Percentiles rank a stretch among this genome's conserved stretches.
Evolutionary conservation across 345 rosid species (phyloP).

Genomic region (Turritis glabra): DNA sequence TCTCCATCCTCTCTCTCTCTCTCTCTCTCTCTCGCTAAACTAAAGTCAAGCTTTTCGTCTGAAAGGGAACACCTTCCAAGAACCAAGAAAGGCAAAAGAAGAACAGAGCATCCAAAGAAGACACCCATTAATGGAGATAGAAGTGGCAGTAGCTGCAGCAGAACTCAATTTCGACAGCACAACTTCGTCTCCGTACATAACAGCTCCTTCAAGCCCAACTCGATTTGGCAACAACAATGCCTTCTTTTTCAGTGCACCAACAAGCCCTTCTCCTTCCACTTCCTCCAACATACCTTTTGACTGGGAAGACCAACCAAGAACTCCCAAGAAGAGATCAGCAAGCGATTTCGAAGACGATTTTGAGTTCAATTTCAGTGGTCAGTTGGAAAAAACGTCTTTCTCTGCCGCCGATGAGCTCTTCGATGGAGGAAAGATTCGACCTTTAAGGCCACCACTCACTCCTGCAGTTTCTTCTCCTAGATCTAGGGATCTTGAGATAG

Average conservation of each 20-base stretch:
- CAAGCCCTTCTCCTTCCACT: slow-evolving; percentile 59
- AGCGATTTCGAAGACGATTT: slow-evolving; percentile 52
- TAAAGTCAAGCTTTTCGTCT: slow-evolving; percentile 30
- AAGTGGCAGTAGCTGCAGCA: slow-evolving; percentile 50
- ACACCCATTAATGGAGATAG: slow-evolving; percentile 46
- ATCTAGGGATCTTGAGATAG: slow-evolving; percentile 39
- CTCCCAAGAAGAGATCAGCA: slow-evolving; percentile 25
- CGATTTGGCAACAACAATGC: slow-evolving; percentile 53
- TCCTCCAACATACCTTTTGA: slow-evolving; percentile 30
- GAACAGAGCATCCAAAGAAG: slow-evolving; percentile 13
- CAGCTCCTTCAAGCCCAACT: slow-evolving; percentile 98
- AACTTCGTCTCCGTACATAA: slow-evolving; percentile 85
- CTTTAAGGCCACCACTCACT: slow-evolving; percentile 48
- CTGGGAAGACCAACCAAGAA: slow-evolving; percentile 31
- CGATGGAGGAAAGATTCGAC: slow-evolving; percentile 82
- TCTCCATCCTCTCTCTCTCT: slow-evolving; percentile 19
- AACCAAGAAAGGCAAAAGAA: slow-evolving; percentile 30
- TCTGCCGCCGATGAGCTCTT: slow-evolving; percentile 92
- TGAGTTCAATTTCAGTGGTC: slow-evolving; percentile 84
- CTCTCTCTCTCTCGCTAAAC: background rate
- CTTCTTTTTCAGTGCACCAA: slow-evolving; percentile 60
- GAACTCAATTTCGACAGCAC: slow-evolving; percentile 78
- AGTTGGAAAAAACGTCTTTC: slow-evolving; percentile 54
- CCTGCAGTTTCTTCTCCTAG: slow-evolving; percentile 47
- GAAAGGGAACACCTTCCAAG: slow-evolving; percentile 31